phyloP scores from a whole-genome alignment of 2,329 filamentous ascomycete genomes.

The Arthroderma sp. region DNA sequence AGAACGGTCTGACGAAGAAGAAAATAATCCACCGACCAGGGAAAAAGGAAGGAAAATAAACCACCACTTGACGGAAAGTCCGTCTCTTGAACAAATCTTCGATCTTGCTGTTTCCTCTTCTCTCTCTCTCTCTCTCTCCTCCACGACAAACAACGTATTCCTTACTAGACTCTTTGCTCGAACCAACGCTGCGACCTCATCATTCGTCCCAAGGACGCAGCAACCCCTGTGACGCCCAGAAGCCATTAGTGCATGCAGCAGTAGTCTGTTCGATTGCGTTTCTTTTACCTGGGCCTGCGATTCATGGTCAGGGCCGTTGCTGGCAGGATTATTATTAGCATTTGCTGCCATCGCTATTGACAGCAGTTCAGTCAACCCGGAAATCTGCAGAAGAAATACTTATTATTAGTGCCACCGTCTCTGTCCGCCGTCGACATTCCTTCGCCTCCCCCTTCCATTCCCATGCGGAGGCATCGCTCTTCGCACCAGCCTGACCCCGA shows the following conservation, averaged over 20 bases:
- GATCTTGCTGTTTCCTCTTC: neutral
- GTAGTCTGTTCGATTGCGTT: constrained; percentile 3
- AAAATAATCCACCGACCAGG: neutral
- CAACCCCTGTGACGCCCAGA: neutral
- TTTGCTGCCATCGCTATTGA: neutral
- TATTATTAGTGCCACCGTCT: neutral
- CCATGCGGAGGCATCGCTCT: constrained; percentile 6
- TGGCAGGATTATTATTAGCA: neutral
- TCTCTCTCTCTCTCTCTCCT: neutral
- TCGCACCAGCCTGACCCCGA: constrained; percentile 4
- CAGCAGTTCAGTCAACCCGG: neutral
- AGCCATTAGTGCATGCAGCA: neutral
- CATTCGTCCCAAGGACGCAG: neutral
- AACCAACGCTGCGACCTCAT: neutral
- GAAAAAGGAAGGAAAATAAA: neutral
- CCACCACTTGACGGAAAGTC: neutral
- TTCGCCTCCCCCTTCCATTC: constrained; percentile 1
- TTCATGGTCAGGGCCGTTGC: neutral
- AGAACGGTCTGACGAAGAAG: constrained; percentile 1
- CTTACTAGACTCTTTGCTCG: neutral
- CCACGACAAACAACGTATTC: neutral
- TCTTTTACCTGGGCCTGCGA: neutral
- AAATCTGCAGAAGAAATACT: neutral
- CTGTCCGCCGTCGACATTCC: neutral
- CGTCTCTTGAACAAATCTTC: neutral